Percentiles rank a stretch among this genome's conserved stretches.
These are phyloP conservation scores for Prunus mira DNA, from an alignment of 306 rosid genomes.

Conservation along the genomic window DNA sequence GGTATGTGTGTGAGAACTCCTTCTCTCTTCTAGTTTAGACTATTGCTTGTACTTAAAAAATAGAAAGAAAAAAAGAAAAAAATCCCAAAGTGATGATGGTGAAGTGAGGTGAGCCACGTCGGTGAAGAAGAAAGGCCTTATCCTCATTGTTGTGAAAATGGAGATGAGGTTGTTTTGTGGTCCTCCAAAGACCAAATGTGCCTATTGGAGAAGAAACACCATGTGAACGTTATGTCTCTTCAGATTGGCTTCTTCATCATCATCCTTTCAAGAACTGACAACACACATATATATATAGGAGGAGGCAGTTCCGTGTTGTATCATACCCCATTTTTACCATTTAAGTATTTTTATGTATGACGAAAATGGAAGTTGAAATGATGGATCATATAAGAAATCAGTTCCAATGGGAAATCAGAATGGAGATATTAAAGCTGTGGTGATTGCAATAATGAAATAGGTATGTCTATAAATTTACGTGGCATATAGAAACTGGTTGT, in stretches of 20 bases:
- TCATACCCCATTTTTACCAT: neutral
- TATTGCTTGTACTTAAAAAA: too few relatives aligned
- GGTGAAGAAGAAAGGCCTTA: neutral
- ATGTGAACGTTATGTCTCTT: constrained; percentile 14
- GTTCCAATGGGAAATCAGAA: neutral
- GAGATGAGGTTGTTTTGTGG: constrained; percentile 13
- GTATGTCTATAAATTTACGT: neutral
- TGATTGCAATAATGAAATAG: neutral
- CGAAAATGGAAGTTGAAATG: neutral
- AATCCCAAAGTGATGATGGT: neutral
- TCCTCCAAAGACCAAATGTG: neutral
- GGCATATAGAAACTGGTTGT: too few relatives aligned
- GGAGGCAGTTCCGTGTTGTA: constrained; percentile 3
- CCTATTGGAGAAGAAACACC: neutral
- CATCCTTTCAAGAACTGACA: neutral
- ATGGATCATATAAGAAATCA: neutral
- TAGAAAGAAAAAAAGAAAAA: neutral
- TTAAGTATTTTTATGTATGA: neutral
- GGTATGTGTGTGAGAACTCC: too few relatives aligned
- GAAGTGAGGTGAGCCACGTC: neutral
- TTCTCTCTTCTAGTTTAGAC: too few relatives aligned
- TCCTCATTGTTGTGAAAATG: neutral
- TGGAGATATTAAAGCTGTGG: neutral
- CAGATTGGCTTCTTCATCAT: neutral
- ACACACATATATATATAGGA: neutral